phyloP scores from a whole-genome alignment of 805 yeast species.

The Nakazawaea molendinolei region DNA sequence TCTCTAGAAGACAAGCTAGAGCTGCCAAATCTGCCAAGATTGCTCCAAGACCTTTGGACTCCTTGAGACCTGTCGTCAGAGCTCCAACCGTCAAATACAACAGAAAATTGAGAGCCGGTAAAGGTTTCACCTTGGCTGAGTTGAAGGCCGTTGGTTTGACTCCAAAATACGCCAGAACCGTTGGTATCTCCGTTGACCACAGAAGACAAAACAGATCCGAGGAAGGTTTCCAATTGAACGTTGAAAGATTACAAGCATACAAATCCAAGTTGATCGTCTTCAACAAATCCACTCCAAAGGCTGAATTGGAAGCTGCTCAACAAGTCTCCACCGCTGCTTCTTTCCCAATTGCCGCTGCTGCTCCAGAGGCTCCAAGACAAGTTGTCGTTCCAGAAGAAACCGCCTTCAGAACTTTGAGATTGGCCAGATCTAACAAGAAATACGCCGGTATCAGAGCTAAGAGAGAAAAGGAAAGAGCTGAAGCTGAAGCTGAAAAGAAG shows the following conservation, averaged over 20 bases:
- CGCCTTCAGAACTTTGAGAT: slow-evolving; percentile 93
- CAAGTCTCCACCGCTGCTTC: slow-evolving; percentile 70
- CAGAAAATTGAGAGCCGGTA: slow-evolving; percentile 99
- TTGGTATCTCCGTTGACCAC: slow-evolving; percentile 99
- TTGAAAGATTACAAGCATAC: slow-evolving; percentile 95
- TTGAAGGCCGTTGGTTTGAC: slow-evolving; percentile 95
- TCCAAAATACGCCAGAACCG: slow-evolving; percentile 93
- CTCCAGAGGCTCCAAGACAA: slow-evolving; percentile 79
- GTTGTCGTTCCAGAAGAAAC: slow-evolving; percentile 63
- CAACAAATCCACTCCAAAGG: slow-evolving; percentile 78
- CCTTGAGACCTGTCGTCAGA: slow-evolving; percentile 96
- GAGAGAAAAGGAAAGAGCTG: slow-evolving; percentile 96
- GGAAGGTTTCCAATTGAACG: slow-evolving; percentile 92
- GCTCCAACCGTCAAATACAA: slow-evolving; percentile 98
- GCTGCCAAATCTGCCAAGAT: slow-evolving; percentile 86
- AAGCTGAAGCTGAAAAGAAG: slow-evolving; percentile 99
- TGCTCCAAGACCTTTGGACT: slow-evolving; percentile 98
- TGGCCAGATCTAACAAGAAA: slow-evolving; percentile 91
- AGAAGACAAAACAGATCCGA: slow-evolving; percentile 98
- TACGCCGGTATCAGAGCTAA: slow-evolving; percentile 94
- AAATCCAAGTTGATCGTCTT: slow-evolving; percentile 91
- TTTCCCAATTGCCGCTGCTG: slow-evolving; percentile 88
- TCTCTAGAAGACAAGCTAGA: slow-evolving; percentile 92
- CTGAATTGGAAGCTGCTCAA: slow-evolving; percentile 56
- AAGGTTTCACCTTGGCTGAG: slow-evolving; percentile 98